Evolutionary conservation across 345 rosid species (phyloP), one percentile per base, ranked within the genome.

Genomic region (Xanthoceras sorbifolium): DNA sequence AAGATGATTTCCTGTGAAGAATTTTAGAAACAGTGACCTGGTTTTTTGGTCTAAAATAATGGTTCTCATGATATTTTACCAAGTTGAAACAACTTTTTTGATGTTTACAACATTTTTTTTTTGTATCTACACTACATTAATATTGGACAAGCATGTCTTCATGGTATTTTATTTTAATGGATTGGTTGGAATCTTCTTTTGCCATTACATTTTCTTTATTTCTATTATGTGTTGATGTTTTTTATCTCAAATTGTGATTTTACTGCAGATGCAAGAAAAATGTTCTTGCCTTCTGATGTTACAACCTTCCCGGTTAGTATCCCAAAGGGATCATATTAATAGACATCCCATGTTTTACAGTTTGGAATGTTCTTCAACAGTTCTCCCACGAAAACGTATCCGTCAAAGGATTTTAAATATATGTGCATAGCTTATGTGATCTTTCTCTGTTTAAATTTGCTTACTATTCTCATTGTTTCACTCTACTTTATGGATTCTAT

Each of bases 321-420:
- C 74, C 31, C 34, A 86, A 72, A 78, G 77, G 57, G 67, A 73
- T 69, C 81, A 78, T 74, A 80, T 83, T 79, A 48, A 81, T 60
- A 85, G 88, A 80, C 80, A 31, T 63, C 61, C 78, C 70, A 83
- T 90, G 68, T 86, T 90, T 48, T 81, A 86, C 75, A 85, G 79
- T 83, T 61, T 78, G 38, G 88, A 85, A 52, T 44, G 48, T 40
- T 80, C 81, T 78, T 76, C 78, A 14, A 72, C 85, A 18, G 87
- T 87, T 79, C 86, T 92, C 73, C 94, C 97, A 9, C 46, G 62
- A 61, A 81, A 79, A 1, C 91, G 97, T 94, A 94, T 91, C 97
- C 94, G 88, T 84, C 64, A 5, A 23, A 32, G n/a, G 62, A 26
- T 73, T 32, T 62, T 63, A 32, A 50, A 29, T 22, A 6, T 18